Base-by-base conservation (phyloP, 1,284 basidiomycete species). In the Fomitopsis betulina region DNA sequence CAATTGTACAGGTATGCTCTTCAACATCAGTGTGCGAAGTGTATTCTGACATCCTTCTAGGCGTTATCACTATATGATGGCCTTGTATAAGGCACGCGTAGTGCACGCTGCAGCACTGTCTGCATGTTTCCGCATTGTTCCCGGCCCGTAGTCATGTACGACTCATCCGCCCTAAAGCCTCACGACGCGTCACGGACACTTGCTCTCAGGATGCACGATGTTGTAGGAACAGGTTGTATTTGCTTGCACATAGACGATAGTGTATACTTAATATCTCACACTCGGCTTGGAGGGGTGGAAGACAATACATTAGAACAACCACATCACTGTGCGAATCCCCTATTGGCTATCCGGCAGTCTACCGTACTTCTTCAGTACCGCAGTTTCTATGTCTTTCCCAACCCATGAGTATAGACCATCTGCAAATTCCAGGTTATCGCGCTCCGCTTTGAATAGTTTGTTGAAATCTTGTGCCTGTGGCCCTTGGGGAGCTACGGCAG, bases 381-480 rank as follows among this genome's bases (percentile, higher is more conserved):
- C 79, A 58, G 81, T 79, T 71, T 96, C 94, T 39, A 96, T 80
- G 56, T 89, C 91, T 39, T 87, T 80, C 10, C 89, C 91, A 21
- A 84, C 81, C 92, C 93, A 96, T 37, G 76, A 75, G 71, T 96
- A 94, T 64, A 91, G 72, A 30, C 92, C 91, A 67, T 94, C 91
- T 1, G 93, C 85, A 67, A 99, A 88, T 64, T 94, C 90, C 27
- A 99, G 83, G 73, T 98, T 98, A 73, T 98, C 96, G 61, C 83
- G 82, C 74, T 99, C 97, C 4, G 88, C 86, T 65, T 91, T 91
- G 81, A 96, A 96, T 50, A 98, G 72, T 72, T 98, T 98, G 65
- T 77, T 81, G 73, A 84, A 94, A 71, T 99, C 96, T 65, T 94
- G 91, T 43, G 86, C 82, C 53, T 81, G 83, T 19, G 80, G 83